A percentile compares a stretch with the other conserved stretches of the same genome.
phyloP scores from a whole-genome alignment of 2,329 filamentous ascomycete genomes.

The Didymellaceae sp. region DNA sequence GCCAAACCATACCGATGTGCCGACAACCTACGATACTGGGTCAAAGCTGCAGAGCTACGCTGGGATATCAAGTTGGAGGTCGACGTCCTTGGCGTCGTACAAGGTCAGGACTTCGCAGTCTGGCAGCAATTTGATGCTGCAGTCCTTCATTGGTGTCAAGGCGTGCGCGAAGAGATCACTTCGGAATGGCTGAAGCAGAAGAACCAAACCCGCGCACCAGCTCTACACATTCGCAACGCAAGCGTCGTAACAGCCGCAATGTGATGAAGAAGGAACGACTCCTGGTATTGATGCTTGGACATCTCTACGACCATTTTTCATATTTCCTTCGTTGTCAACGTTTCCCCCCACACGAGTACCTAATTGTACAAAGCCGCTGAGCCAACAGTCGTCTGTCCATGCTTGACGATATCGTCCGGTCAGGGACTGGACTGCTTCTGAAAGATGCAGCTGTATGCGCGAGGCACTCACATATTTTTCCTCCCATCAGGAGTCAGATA shows the following conservation, averaged over 20 bases:
- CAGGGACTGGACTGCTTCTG: conserved; percentile 6
- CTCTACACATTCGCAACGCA: conserved; percentile 46
- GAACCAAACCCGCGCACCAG: conserved; percentile 46
- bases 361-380: conserved; percentile 31
- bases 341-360: conserved; percentile 23
- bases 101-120: conserved; percentile 70
- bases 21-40: conserved; percentile 94
- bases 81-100: conserved; percentile 86
- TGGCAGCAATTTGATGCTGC: conserved; percentile 87
- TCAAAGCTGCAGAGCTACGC: conserved; percentile 91
- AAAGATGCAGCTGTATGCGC: neutral
- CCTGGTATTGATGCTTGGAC: conserved; percentile 2
- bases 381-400: neutral
- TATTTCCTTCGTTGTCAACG: conserved; percentile 38
- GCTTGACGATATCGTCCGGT: neutral
- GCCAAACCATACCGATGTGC: conserved; percentile 92
- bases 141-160: conserved; percentile 80
- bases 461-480: conserved; percentile 11
- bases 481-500: conserved; percentile 29
- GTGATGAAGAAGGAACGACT: neutral
- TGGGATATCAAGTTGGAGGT: conserved; percentile 87
- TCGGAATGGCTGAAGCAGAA: conserved; percentile 67
- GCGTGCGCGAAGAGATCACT: conserved; percentile 82
- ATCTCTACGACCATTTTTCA: conserved; percentile 9
- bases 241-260: conserved; percentile 34